Conservation (phyloP, 2,329 filamentous ascomycete genomes). For the Septoria petroselini region DNA sequence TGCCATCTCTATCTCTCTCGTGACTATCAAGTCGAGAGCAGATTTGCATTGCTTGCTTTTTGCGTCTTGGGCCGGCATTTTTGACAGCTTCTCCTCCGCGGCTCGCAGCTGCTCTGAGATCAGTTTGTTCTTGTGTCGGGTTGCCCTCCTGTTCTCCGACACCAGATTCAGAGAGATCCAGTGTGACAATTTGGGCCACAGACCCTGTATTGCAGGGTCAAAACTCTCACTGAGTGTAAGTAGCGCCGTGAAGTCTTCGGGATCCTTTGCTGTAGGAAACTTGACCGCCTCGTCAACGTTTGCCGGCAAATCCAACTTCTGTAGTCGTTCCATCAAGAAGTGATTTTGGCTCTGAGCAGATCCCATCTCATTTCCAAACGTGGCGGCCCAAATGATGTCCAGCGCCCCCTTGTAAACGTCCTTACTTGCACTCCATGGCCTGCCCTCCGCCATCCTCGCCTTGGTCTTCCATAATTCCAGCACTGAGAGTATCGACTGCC, state of each 20-base stretch:
- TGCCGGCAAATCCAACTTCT: slow-evolving; percentile 8
- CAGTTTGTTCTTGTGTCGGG: slow-evolving; percentile 34
- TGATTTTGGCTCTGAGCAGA: slow-evolving; percentile 23
- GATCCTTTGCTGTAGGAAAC: slow-evolving; percentile 25
- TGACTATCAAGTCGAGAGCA: slow-evolving; percentile 40
- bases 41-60: slow-evolving; percentile 20
- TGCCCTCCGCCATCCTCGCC: slow-evolving; percentile 1
- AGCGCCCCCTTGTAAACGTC: not conserved
- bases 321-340: slow-evolving; percentile 13
- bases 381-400: slow-evolving; percentile 9
- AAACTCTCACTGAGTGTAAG: slow-evolving; percentile 25
- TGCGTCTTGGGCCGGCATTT: slow-evolving; percentile 31
- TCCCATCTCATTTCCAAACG: slow-evolving; percentile 30
- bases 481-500: not conserved
- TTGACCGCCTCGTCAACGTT: slow-evolving; percentile 13
- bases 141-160: slow-evolving; percentile 14
- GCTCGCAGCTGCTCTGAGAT: slow-evolving; percentile 37
- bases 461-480: slow-evolving; percentile 5
- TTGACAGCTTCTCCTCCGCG: slow-evolving; percentile 30
- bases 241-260: slow-evolving; percentile 27
- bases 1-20: slow-evolving; percentile 37
- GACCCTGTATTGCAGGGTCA: slow-evolving; percentile 25
- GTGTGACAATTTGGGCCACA: slow-evolving; percentile 29
- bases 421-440: not conserved
- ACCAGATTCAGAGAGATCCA: slow-evolving; percentile 23